phyloP scores from a whole-genome alignment of 192 early-diverging fungal species.

The Dispira parvispora region DNA sequence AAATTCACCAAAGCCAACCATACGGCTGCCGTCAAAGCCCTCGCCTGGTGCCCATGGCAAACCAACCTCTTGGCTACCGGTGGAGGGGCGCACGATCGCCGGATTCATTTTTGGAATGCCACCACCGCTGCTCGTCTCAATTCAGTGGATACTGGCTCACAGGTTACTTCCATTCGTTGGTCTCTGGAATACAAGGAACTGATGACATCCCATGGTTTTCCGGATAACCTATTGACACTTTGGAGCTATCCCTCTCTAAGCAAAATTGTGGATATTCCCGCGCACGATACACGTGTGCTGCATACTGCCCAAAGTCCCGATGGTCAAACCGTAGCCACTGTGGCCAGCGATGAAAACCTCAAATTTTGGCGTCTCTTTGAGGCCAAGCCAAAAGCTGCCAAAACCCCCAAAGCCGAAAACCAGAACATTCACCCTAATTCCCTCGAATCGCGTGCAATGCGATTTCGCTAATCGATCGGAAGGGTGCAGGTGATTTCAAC shows the following conservation, averaged over 20 bases:
- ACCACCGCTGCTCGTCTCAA: conserved; percentile 40
- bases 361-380: conserved; percentile 94
- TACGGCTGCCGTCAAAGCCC: conserved; percentile 78
- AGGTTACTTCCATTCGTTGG: conserved; percentile 90
- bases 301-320: conserved; percentile 85
- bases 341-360: conserved; percentile 83
- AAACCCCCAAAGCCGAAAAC: neutral
- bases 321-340: conserved; percentile 79
- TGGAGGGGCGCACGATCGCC: conserved; percentile 76
- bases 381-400: conserved; percentile 19
- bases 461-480: neutral
- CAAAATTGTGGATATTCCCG: conserved; percentile 61
- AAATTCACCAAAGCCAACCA: conserved; percentile 57
- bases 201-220: conserved; percentile 82
- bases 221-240: conserved; percentile 67
- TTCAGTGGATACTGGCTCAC: conserved; percentile 63
- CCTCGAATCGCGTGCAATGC: conserved; percentile 4
- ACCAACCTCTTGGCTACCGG: conserved; percentile 69
- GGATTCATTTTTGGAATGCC: conserved; percentile 88
- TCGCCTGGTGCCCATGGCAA: conserved; percentile 94
- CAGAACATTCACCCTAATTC: neutral
- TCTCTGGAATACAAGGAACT: conserved; percentile 70
- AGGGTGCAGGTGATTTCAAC: too few species aligned
- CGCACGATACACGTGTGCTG: conserved; percentile 74
- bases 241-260: conserved; percentile 67